These are phyloP conservation scores for Zalerion maritima DNA, from an alignment of 495 filamentous ascomycete species.

Conservation along the genomic window DNA sequence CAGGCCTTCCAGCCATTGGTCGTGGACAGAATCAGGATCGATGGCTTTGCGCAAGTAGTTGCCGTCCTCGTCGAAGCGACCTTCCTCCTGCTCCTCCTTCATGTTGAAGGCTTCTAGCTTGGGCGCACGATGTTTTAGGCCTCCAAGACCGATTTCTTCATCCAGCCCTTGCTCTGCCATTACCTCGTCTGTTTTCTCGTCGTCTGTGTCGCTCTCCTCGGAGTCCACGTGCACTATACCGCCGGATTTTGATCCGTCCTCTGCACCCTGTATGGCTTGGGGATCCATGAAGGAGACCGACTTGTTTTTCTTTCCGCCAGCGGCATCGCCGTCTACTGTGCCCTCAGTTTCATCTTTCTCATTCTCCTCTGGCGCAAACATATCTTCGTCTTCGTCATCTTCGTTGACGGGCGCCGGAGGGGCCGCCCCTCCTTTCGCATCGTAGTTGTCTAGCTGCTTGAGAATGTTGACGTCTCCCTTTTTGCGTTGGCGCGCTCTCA, in stretches of 20 bases:
- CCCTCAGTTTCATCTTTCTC: conserved; percentile 42
- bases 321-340: conserved; percentile 28
- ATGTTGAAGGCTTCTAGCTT: conserved; percentile 96
- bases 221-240: conserved; percentile 47
- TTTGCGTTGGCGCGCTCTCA: conserved; percentile 37
- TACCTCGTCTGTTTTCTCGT: conserved; percentile 52
- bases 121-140: conserved; percentile 88
- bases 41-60: conserved; percentile 83
- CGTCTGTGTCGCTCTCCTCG: conserved; percentile 55
- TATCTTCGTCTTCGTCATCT: conserved; percentile 69
- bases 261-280: conserved; percentile 76
- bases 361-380: conserved; percentile 72
- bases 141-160: conserved; percentile 77
- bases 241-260: conserved; percentile 54
- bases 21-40: conserved; percentile 82
- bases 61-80: conserved; percentile 74
- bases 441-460: conserved; percentile 30
- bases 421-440: conserved; percentile 22
- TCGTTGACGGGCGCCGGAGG: conserved; percentile 23
- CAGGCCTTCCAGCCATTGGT: conserved; percentile 81
- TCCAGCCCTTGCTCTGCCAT: conserved; percentile 58
- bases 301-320: conserved; percentile 53
- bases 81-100: conserved; percentile 79
- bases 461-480: conserved; percentile 26
- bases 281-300: conserved; percentile 61